Base-by-base conservation (phyloP, 176 grass and related monocot species). In the Juncus inflexus region DNA sequence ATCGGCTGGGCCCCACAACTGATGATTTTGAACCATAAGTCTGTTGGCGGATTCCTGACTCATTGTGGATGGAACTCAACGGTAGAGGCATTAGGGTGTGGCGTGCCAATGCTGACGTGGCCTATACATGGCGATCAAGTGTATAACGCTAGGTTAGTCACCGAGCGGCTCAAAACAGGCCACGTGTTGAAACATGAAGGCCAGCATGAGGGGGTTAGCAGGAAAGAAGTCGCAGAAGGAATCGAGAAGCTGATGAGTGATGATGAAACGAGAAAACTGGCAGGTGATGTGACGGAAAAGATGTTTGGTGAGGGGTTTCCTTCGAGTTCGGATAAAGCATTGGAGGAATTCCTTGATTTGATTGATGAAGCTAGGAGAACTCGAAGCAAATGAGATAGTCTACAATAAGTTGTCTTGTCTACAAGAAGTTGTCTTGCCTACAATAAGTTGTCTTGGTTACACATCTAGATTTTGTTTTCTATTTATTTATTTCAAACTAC, bases 41-140 rank as follows among this genome's bases (percentile, higher is more conserved):
- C 73, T 2, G 72, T 55, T 1, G 67, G 42, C 0, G 61, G 42
- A 7, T 95, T 95, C 83, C 45, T 90, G 77, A 90, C 86, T 47
- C 90, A 95, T 75, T 86, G 90, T 72, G 86, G 90, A n/a, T 90
- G 90, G 90, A 90, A 95, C 77, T 95, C 86, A 1, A 83, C 74
- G 14, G 50, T 89, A 58, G 90, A 95, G 64, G 79, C 79, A 36
- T 50, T 89, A 14, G 82, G 90, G 69, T 63, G 64, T 3, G 85
- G 85, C 2, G 80, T 85, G 60, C 70, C 82, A 3, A 73, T 95
- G 50, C 63, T 89, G 49, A 60, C 79, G 3, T 95, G 90, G 90
- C 85, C 90, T 5, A 83, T 95, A 77, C 90, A 89, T 58, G 81
- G 76, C 5, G 82, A 89, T 71, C 90, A 95, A 69, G 82, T 86